Evolutionary conservation across 2,329 filamentous ascomycete species (phyloP), one percentile per base, ranked within the genome.

Genomic region (Ophiocordyceps camponoti-floridani): DNA sequence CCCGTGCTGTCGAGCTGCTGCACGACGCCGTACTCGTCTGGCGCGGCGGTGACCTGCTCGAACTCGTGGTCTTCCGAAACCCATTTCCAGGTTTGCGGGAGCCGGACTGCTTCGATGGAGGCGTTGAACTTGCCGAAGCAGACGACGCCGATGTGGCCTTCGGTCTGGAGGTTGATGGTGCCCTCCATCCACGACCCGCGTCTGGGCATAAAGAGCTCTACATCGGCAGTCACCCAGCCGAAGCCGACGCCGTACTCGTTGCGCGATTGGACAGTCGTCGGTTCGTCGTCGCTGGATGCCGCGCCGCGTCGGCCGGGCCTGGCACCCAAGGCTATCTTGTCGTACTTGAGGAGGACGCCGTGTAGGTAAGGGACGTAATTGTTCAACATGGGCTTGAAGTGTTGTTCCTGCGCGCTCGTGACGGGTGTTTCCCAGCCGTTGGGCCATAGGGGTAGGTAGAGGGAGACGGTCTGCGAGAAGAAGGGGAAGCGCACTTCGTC

Each of bases 81-180:
- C 82, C 86, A 96, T 48, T 68, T 77, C 91, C 89, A 98, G 23
- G 74, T 72, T 13, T 66, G 61, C 0, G 91, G 91, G 14, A 98
- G 67, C 33, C 84, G 72, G 48, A 75, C 75, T 19, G 80, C 72
- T 54, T 89, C 82, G 47, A 98, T 84, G 40, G 82, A 85, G 1
- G 89, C 84, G 52, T 91, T 94, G 70, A 96, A 96, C 51, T 86
- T 77, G 60, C 89, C 89, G 64, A 86, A 88, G 59, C 86, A 91
- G 11, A 93, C 77, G 3, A 95, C 74, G 18, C 89, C 88, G 7
- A 98, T 72, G 56, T 95, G 86, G 7, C 85, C 86, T 53, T 91
- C 84, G 42, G 82, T 89, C 58, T 94, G 85, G 28, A 95, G 69
- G 54, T 89, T 91, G 46, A 95, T 74, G 52, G 73, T 79, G 11